phyloP scores from a whole-genome alignment of 2,329 filamentous ascomycete genomes.

The Penicillium nordicum region DNA sequence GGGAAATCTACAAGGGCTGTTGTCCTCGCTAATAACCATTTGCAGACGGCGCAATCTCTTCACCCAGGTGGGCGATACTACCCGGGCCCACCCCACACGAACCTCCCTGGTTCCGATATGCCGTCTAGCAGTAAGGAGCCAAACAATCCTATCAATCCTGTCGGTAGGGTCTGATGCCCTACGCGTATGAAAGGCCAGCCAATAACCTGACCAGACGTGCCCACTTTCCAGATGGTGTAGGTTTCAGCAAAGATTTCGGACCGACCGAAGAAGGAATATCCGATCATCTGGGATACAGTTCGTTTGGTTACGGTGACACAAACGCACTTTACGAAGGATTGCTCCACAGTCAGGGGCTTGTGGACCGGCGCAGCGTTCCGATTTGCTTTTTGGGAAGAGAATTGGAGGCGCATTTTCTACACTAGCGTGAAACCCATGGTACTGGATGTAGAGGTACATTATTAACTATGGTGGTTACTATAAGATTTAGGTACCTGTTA shows the following conservation, averaged over 20 bases:
- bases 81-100: slow-evolving; percentile 28
- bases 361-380: slow-evolving; percentile 19
- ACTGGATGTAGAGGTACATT: not conserved
- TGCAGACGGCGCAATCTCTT: slow-evolving; percentile 42
- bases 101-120: slow-evolving; percentile 7
- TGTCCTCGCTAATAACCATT: slow-evolving; percentile 35
- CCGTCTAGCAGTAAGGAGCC: slow-evolving; percentile 25
- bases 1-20: slow-evolving; percentile 25
- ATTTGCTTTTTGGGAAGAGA: slow-evolving; percentile 23
- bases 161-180: slow-evolving; percentile 9
- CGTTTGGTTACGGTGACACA: slow-evolving; percentile 13
- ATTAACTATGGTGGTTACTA: not conserved
- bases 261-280: slow-evolving; percentile 12
- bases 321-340: slow-evolving; percentile 20
- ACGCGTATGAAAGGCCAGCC: not conserved
- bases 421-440: slow-evolving; percentile 2
- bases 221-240: slow-evolving; percentile 10
- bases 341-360: slow-evolving; percentile 14
- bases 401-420: slow-evolving; percentile 17
- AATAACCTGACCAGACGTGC: slow-evolving; percentile 13
- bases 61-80: slow-evolving; percentile 49
- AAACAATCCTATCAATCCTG: slow-evolving; percentile 11
- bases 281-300: slow-evolving; percentile 10
- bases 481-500: not conserved
- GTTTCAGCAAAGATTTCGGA: slow-evolving; percentile 1